phyloP scores from a whole-genome alignment of 371 early-diverging fungal genomes.

The Rhizopus stolonifer region DNA sequence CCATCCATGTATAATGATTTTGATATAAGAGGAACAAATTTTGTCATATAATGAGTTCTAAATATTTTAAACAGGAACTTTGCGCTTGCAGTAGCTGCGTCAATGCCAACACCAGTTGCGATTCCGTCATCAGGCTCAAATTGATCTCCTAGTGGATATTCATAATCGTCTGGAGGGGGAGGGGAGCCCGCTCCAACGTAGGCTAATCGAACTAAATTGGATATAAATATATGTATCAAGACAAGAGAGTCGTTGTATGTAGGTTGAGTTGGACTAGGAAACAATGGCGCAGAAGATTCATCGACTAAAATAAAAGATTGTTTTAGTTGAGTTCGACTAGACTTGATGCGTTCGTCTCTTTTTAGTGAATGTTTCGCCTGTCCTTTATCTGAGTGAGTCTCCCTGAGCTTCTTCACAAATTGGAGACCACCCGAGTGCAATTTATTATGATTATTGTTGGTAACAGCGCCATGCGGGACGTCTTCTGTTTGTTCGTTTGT shows the following conservation, averaged over 20 bases:
- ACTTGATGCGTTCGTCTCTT: constrained; percentile 37
- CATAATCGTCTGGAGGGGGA: constrained; percentile 59
- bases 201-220: constrained; percentile 61
- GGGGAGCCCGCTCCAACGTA: constrained; percentile 69
- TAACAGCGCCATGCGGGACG: neutral
- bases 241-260: constrained; percentile 59
- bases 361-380: constrained; percentile 32
- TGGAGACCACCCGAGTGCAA: constrained; percentile 28
- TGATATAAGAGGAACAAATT: constrained; percentile 70
- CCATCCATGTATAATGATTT: constrained; percentile 41
- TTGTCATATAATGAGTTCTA: constrained; percentile 62
- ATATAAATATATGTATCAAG: constrained; percentile 57
- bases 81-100: constrained; percentile 65
- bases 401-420: constrained; percentile 44
- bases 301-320: constrained; percentile 42
- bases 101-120: constrained; percentile 67
- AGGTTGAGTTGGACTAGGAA: constrained; percentile 56
- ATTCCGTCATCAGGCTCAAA: constrained; percentile 62
- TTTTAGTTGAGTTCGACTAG: constrained; percentile 26
- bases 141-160: constrained; percentile 51
- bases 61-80: constrained; percentile 72
- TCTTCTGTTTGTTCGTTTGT: neutral
- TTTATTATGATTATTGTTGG: constrained; percentile 35
- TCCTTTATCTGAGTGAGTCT: constrained; percentile 31
- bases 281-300: constrained; percentile 50